Percentiles rank a stretch among this genome's conserved stretches.
phyloP scores from a whole-genome alignment of 1,139 yeast species.

The Taphrina flavorubra region DNA sequence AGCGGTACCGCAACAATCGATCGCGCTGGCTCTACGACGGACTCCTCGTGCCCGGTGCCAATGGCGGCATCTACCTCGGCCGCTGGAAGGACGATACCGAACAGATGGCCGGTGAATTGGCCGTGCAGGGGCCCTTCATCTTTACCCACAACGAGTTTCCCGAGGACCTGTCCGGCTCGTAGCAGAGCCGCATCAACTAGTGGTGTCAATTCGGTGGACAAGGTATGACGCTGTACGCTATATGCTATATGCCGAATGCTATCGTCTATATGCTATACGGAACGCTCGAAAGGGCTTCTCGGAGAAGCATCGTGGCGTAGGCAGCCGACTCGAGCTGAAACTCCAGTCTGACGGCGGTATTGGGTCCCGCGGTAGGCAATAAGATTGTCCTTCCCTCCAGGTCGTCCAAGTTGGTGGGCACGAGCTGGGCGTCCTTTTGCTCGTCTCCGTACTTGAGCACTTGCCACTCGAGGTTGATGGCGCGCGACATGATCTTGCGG shows the following conservation, averaged over 20 bases:
- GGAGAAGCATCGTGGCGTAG: conserved; percentile 96
- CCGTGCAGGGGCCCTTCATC: conserved; percentile 17
- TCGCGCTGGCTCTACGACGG: conserved; percentile 15
- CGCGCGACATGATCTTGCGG: conserved; percentile 73
- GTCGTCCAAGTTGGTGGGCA: conserved; percentile 81
- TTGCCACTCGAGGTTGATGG: conserved; percentile 67
- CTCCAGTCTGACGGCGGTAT: conserved; percentile 65
- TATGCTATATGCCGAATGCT: too few species aligned
- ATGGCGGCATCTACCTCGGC: conserved; percentile 11
- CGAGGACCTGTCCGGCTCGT: neutral
- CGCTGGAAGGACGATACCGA: conserved; percentile 17
- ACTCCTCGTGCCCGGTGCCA: conserved; percentile 7
- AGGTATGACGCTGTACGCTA: too few species aligned
- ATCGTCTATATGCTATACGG: conserved; percentile 25
- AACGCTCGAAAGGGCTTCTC: conserved; percentile 44
- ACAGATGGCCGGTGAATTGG: conserved; percentile 14
- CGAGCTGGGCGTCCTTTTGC: conserved; percentile 63
- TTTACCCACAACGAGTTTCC: neutral
- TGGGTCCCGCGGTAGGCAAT: conserved; percentile 45
- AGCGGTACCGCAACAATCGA: conserved; percentile 2
- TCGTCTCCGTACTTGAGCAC: conserved; percentile 67
- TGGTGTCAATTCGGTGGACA: too few species aligned
- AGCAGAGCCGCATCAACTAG: neutral
- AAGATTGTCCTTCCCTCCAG: conserved; percentile 50
- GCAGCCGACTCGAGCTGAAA: conserved; percentile 84